A percentile compares a stretch with the other conserved stretches of the same genome.
Evolutionary conservation across 306 rosid genomes (phyloP).

Genomic region (Quercus variabilis): DNA sequence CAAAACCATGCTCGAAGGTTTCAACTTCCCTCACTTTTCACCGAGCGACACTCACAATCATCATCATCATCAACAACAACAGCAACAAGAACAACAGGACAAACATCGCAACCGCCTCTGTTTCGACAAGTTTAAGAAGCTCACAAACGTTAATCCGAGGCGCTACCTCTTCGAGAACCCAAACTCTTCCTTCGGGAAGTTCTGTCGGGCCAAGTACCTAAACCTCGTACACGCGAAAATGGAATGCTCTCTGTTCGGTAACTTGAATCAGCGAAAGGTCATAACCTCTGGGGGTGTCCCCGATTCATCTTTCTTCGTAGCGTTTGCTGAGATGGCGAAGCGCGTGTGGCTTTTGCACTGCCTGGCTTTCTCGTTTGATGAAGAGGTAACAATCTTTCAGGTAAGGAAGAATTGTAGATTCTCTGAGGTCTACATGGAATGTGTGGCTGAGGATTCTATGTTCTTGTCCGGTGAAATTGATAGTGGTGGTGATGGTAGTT

Average conservation of each 20-base stretch:
- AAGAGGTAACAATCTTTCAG: constrained; percentile 58
- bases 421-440: constrained; percentile 94
- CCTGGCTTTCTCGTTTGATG: constrained; percentile 60
- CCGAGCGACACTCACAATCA: constrained; percentile 12
- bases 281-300: constrained; percentile 72
- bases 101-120: constrained; percentile 19
- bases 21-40: constrained; percentile 50
- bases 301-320: constrained; percentile 64
- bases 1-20: constrained; percentile 75
- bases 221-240: constrained; percentile 81
- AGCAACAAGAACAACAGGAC: not conserved
- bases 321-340: constrained; percentile 77
- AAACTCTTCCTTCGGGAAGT: constrained; percentile 48
- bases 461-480: constrained; percentile 28
- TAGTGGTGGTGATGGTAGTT: constrained; percentile 3
- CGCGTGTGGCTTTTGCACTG: constrained; percentile 78
- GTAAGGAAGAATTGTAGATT: constrained; percentile 63
- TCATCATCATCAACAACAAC: too few species aligned
- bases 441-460: constrained; percentile 47
- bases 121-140: constrained; percentile 61
- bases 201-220: constrained; percentile 62
- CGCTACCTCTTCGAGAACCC: constrained; percentile 48
- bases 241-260: constrained; percentile 95
- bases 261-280: constrained; percentile 70
- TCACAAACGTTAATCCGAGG: constrained; percentile 44